A percentile compares a stretch with the other conserved stretches of the same genome.
Evolutionary conservation across 2,329 filamentous ascomycete species (phyloP).

Genomic region (Colletotrichum navitas): DNA sequence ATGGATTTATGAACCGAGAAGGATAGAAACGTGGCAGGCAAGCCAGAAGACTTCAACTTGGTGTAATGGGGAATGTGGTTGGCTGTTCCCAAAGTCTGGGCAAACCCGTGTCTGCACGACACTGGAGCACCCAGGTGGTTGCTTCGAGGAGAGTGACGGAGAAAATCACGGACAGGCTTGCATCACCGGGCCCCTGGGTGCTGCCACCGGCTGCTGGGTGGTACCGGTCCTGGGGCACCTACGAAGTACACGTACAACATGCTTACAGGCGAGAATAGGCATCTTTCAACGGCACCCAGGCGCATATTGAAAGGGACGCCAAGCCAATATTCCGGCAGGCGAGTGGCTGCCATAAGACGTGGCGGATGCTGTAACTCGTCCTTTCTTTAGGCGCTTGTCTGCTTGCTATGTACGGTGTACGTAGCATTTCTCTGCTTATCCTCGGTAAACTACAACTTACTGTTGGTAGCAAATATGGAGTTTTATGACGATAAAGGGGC

Average conservation of each 20-base stretch:
- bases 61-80: slow-evolving; percentile 13
- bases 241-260: not conserved
- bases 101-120: slow-evolving; percentile 41
- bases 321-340: slow-evolving; percentile 41
- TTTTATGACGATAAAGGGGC: not conserved
- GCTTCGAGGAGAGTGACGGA: not conserved
- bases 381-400: not conserved
- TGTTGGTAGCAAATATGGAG: slow-evolving; percentile 9
- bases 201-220: not conserved
- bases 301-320: slow-evolving; percentile 19
- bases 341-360: slow-evolving; percentile 34
- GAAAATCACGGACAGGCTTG: not conserved
- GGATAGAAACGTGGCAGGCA: not conserved
- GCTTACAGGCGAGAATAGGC: slow-evolving; percentile 4
- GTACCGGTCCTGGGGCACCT: not conserved
- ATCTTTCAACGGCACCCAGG: not conserved
- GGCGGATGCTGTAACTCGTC: slow-evolving; percentile 33
- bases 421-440: not conserved
- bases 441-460: slow-evolving; percentile 13
- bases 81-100: slow-evolving; percentile 31
- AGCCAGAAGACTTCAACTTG: not conserved
- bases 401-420: not conserved
- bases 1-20: not conserved
- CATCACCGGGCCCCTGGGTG: slow-evolving; percentile 14
- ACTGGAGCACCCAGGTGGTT: slow-evolving; percentile 24